A percentile compares a stretch with the other conserved stretches of the same genome.
These are phyloP conservation scores for Linum trigynum DNA, from an alignment of 345 rosid genomes.

Conservation along the genomic window DNA sequence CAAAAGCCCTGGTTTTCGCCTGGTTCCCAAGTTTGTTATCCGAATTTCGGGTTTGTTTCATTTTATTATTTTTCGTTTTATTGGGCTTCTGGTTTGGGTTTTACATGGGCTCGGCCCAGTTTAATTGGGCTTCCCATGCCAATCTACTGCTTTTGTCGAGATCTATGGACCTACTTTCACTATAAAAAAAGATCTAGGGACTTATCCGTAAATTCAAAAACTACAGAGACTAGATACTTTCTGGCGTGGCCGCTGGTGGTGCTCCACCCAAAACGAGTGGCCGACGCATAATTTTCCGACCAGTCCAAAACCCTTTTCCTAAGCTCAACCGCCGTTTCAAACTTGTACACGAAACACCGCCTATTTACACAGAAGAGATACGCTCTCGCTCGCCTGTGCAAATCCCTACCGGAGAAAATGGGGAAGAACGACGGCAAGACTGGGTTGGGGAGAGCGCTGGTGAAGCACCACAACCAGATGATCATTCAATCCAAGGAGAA, in stretches of 20 bases:
- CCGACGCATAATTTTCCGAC: no score
- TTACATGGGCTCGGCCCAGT: no score
- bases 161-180: no score
- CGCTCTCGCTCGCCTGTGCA: background rate
- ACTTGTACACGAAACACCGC: background rate
- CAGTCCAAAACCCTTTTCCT: background rate
- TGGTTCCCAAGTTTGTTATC: background rate
- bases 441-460: constrained; percentile 63
- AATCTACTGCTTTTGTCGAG: no score
- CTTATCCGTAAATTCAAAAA: no score
- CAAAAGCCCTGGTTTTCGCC: background rate
- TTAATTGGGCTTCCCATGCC: no score
- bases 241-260: no score
- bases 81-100: no score
- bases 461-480: constrained; percentile 90
- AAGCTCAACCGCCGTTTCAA: background rate
- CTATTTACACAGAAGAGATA: background rate
- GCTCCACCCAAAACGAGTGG: no score
- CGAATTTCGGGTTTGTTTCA: background rate
- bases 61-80: no score
- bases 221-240: no score
- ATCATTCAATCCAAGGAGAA: constrained; percentile 72
- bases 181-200: no score
- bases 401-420: constrained; percentile 24
- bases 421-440: constrained; percentile 71